These are phyloP conservation scores for Colletotrichum agaves DNA, from an alignment of 2,329 filamentous ascomycete genomes.

Conservation along the genomic window DNA sequence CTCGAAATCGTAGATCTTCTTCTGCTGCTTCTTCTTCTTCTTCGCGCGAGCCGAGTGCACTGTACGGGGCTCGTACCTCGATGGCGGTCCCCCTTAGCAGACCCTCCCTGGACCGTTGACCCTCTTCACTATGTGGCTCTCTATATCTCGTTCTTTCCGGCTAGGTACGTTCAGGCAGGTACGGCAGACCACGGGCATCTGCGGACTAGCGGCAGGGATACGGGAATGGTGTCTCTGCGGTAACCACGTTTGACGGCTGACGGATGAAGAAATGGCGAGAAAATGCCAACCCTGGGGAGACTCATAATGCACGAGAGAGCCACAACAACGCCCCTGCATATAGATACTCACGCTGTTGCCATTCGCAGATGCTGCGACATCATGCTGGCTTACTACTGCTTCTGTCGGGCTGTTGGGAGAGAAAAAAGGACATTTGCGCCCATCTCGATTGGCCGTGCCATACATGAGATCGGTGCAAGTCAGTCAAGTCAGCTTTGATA, in stretches of 20 bases:
- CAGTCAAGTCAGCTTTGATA: conserved; percentile 15
- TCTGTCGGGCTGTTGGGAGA: conserved; percentile 17
- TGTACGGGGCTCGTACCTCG: conserved; percentile 23
- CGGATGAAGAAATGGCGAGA: conserved; percentile 28
- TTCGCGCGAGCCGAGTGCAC: conserved; percentile 30
- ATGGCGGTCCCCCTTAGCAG: background rate
- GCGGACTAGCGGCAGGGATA: conserved; percentile 23
- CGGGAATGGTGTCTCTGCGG: conserved; percentile 30
- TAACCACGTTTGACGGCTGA: conserved; percentile 30
- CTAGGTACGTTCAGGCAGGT: background rate
- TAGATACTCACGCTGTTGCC: background rate
- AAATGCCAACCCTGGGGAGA: background rate
- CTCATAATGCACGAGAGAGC: too few relatives aligned
- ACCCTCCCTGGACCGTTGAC: background rate
- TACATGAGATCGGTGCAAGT: conserved; percentile 12
- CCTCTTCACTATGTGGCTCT: conserved; percentile 27
- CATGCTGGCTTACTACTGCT: conserved; percentile 4
- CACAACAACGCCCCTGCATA: too few relatives aligned
- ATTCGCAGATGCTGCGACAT: background rate
- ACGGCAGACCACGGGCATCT: background rate
- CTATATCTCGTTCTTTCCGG: conserved; percentile 2
- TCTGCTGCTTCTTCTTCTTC: conserved; percentile 5
- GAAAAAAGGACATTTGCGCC: background rate
- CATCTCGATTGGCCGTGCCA: conserved; percentile 2
- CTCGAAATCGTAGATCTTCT: conserved; percentile 26